These are phyloP conservation scores for Entamoeba moshkovskii DNA, from an alignment of 208 protist genomes.

Conservation along the genomic window DNA sequence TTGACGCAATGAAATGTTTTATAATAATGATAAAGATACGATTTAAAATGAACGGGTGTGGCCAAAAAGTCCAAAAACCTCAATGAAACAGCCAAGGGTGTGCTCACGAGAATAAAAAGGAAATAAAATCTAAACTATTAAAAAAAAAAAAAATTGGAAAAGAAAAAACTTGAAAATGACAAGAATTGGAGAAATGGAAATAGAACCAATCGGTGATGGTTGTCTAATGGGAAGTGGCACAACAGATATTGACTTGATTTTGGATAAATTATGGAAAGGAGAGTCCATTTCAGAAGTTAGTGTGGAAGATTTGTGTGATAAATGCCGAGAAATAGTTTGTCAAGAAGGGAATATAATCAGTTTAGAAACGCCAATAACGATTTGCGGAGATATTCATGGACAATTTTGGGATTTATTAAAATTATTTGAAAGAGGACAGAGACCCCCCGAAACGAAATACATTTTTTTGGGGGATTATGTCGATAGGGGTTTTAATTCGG, in stretches of 20 bases:
- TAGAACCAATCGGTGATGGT: background rate
- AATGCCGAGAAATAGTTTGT: slow-evolving; percentile 54
- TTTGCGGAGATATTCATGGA: slow-evolving; percentile 81
- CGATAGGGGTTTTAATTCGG: slow-evolving; percentile 20
- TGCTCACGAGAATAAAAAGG: no score
- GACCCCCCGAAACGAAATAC: slow-evolving; percentile 85
- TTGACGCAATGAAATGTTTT: no score
- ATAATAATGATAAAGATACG: no score
- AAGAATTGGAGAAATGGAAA: background rate
- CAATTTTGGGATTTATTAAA: slow-evolving; percentile 92
- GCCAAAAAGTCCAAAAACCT: no score
- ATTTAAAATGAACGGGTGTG: no score
- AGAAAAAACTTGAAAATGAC: background rate
- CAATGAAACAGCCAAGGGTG: no score
- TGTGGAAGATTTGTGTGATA: background rate
- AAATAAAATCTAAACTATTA: no score
- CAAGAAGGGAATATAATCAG: slow-evolving; percentile 78
- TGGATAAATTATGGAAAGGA: background rate
- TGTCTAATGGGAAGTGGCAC: background rate
- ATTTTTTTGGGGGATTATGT: slow-evolving; percentile 45
- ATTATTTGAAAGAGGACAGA: slow-evolving; percentile 80
- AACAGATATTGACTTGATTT: background rate
- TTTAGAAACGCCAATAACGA: slow-evolving; percentile 69
- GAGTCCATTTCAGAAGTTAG: background rate
- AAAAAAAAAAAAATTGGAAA: background rate